Percentiles rank a stretch among this genome's conserved stretches.
Evolutionary conservation across 1,139 yeast species (phyloP).

Genomic region (Geotrichum siamense): DNA sequence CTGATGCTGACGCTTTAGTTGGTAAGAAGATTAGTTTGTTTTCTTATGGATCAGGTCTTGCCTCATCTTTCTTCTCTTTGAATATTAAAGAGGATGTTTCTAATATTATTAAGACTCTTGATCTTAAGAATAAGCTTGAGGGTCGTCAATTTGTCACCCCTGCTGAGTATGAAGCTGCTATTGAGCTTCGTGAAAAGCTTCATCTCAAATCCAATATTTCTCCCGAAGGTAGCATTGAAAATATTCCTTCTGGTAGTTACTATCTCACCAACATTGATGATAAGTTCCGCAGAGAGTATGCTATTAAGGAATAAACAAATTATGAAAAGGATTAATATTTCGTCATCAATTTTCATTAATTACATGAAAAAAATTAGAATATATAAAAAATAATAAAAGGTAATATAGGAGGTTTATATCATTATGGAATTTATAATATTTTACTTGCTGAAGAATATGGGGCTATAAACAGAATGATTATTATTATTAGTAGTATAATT

Average conservation of each 20-base stretch:
- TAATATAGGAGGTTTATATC: no score
- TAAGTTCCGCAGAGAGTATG: slow-evolving; percentile 77
- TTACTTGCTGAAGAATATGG: no score
- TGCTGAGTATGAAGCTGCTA: slow-evolving; percentile 69
- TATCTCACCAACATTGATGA: slow-evolving; percentile 82
- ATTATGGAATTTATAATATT: no score
- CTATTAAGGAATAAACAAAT: slow-evolving; percentile 44
- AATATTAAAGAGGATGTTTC: slow-evolving; percentile 77
- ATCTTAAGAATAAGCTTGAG: slow-evolving; percentile 62
- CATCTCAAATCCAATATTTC: slow-evolving; percentile 71
- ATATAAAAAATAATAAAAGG: no score
- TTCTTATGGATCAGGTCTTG: slow-evolving; percentile 98
- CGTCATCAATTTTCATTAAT: neutral
- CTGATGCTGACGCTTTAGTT: slow-evolving; percentile 66
- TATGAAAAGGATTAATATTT: no score
- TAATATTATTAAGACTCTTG: slow-evolving; percentile 54
- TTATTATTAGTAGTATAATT: neutral
- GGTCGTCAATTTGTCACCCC: slow-evolving; percentile 68
- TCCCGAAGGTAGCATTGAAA: slow-evolving; percentile 74
- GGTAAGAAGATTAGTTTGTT: slow-evolving; percentile 84
- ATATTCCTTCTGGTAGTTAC: slow-evolving; percentile 68
- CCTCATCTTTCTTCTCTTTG: slow-evolving; percentile 79
- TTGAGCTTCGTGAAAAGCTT: slow-evolving; percentile 80
- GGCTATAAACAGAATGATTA: no score
- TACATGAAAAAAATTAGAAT: no score